Evolutionary conservation across 2,329 filamentous ascomycete species (phyloP).

Genomic region (Gyromitra esculenta): DNA sequence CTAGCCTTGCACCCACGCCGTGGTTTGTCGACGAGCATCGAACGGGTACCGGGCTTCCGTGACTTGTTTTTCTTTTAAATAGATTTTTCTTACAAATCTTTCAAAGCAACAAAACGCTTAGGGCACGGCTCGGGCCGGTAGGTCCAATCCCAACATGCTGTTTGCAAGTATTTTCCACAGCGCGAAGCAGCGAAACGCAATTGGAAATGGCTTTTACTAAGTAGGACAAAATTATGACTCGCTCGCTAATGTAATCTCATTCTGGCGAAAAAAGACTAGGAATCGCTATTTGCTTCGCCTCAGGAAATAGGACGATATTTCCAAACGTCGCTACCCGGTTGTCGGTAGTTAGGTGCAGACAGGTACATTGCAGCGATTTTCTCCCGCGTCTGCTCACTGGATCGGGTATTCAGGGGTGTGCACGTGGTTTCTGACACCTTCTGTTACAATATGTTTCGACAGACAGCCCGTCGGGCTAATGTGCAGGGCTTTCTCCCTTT

Average conservation of each 20-base stretch:
- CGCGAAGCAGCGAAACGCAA: slow-evolving; percentile 10
- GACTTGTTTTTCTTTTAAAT: slow-evolving; percentile 20
- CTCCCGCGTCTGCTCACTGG: slow-evolving; percentile 19
- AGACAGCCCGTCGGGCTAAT: neutral
- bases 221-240: slow-evolving; percentile 41
- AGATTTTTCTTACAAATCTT: slow-evolving; percentile 31
- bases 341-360: slow-evolving; percentile 15
- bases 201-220: slow-evolving; percentile 18
- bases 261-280: neutral
- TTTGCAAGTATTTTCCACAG: slow-evolving; percentile 3
- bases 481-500: neutral
- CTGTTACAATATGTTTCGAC: slow-evolving; percentile 24
- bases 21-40: slow-evolving; percentile 1
- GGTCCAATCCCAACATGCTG: slow-evolving; percentile 7
- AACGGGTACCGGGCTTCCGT: slow-evolving; percentile 21
- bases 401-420: slow-evolving; percentile 21
- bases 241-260: slow-evolving; percentile 28
- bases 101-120: slow-evolving; percentile 3
- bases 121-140: slow-evolving; percentile 42
- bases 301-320: neutral
- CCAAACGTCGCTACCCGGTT: neutral
- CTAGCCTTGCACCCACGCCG: slow-evolving; percentile 20
- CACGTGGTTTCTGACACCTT: slow-evolving; percentile 22
- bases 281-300: slow-evolving; percentile 16
- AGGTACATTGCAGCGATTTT: slow-evolving; percentile 1